phyloP scores from a whole-genome alignment of 257 asterid species.

The Verbena officinalis region DNA sequence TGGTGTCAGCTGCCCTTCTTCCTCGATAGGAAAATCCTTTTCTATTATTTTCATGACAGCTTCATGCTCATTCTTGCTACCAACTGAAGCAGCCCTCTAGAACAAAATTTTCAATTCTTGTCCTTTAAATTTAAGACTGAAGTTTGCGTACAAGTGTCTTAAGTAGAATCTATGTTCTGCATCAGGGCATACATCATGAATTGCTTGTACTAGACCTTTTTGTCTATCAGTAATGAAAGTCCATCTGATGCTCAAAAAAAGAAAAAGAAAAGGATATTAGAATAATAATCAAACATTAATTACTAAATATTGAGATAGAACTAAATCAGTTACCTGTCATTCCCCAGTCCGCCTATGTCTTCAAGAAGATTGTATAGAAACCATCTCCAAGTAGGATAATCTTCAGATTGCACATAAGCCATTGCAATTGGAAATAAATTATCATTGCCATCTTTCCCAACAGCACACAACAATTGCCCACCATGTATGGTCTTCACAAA shows the following conservation, averaged over 20 bases:
- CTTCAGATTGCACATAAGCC: background rate
- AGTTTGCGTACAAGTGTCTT: background rate
- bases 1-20: background rate
- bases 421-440: background rate
- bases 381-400: background rate
- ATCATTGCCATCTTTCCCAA: background rate
- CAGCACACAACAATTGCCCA: background rate
- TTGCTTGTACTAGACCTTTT: background rate
- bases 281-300: too few relatives aligned
- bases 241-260: too few relatives aligned
- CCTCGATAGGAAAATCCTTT: background rate
- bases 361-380: background rate
- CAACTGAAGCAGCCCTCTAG: too few relatives aligned
- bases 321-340: too few relatives aligned
- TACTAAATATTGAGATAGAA: too few relatives aligned
- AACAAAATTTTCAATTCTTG: too few relatives aligned
- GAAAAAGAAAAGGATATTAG: too few relatives aligned
- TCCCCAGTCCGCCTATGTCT: background rate
- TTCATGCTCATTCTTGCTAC: too few relatives aligned
- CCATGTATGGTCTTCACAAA: background rate
- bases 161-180: background rate
- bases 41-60: too few relatives aligned
- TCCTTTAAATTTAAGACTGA: too few relatives aligned
- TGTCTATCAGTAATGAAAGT: conserved; percentile 1
- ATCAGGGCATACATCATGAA: background rate